Conservation (phyloP, 306 rosid genomes). For the Morella rubra region DNA sequence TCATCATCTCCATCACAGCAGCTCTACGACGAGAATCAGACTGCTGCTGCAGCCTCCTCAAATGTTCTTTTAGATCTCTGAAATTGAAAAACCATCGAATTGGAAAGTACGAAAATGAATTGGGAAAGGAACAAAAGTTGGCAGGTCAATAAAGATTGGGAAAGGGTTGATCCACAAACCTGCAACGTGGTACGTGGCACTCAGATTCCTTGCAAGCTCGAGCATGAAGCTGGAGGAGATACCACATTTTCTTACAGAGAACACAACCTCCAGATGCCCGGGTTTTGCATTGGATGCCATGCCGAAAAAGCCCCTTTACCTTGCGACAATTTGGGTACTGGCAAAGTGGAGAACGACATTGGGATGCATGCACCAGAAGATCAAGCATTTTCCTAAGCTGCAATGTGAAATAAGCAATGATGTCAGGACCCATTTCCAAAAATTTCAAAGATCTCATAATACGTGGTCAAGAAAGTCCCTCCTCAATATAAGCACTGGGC, state of each 20-base stretch:
- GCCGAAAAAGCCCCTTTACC: conserved; percentile 97
- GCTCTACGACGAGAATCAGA: conserved; percentile 96
- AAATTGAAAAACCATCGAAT: background rate
- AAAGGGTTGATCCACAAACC: conserved; percentile 44
- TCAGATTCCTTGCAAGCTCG: conserved; percentile 97
- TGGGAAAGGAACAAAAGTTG: too few relatives aligned
- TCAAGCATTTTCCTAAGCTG: conserved; percentile 98
- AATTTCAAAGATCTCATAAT: background rate
- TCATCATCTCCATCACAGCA: conserved; percentile 99
- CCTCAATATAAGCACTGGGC: background rate
- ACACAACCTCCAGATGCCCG: conserved; percentile 97
- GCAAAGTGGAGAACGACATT: conserved; percentile 86
- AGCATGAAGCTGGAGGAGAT: conserved; percentile 96
- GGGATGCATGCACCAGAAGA: conserved; percentile 95
- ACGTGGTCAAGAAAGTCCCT: background rate
- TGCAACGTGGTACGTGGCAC: conserved; percentile 98
- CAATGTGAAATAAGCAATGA: conserved; percentile 32
- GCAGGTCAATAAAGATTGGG: background rate
- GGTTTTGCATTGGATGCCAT: conserved; percentile 85
- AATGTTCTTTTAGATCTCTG: conserved; percentile 95
- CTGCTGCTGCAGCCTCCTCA: conserved; percentile 94
- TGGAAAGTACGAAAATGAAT: background rate
- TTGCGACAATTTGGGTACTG: conserved; percentile 95
- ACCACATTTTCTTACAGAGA: conserved; percentile 98
- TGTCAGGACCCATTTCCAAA: conserved; percentile 19